A percentile compares a stretch with the other conserved stretches of the same genome.
Evolutionary conservation across 768 basidiomycete species (phyloP).

Genomic region (Mrakia hoshinonis): DNA sequence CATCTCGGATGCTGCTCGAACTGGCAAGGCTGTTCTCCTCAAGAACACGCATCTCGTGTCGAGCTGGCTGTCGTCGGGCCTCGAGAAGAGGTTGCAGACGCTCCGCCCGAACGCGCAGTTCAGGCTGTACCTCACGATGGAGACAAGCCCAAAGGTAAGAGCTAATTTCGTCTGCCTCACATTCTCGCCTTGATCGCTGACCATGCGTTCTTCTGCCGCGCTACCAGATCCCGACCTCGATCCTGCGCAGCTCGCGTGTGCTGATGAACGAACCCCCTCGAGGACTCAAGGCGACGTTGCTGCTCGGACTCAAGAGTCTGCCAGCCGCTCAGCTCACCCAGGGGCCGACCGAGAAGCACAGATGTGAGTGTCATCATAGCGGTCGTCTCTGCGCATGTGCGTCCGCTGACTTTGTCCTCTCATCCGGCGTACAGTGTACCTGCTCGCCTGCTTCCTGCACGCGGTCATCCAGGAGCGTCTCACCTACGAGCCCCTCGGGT

Average conservation of each 20-base stretch:
- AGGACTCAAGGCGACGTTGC: conserved; percentile 88
- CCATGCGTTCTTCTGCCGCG: background rate
- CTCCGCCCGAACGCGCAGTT: conserved; percentile 81
- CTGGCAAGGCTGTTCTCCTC: conserved; percentile 90
- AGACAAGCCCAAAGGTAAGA: conserved; percentile 50
- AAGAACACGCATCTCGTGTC: conserved; percentile 97
- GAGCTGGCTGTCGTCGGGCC: conserved; percentile 75
- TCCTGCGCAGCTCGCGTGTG: conserved; percentile 87
- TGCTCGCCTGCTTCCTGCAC: conserved; percentile 92
- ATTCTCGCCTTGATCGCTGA: background rate
- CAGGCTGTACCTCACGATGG: conserved; percentile 97
- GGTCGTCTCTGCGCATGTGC: background rate
- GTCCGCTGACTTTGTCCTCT: background rate
- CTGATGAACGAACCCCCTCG: conserved; percentile 99
- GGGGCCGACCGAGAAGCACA: conserved; percentile 85
- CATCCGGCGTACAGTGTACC: conserved; percentile 37
- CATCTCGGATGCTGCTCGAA: conserved; percentile 80
- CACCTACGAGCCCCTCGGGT: conserved; percentile 89
- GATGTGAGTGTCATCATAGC: conserved; percentile 65
- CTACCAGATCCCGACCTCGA: conserved; percentile 64
- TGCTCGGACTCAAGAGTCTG: conserved; percentile 70
- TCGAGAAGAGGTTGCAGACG: conserved; percentile 93
- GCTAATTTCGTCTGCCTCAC: background rate
- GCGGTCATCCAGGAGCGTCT: conserved; percentile 94
- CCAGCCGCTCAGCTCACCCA: conserved; percentile 57